Evolutionary conservation across 2,329 filamentous ascomycete species (phyloP).

Genomic region (Pyricularia grisea): DNA sequence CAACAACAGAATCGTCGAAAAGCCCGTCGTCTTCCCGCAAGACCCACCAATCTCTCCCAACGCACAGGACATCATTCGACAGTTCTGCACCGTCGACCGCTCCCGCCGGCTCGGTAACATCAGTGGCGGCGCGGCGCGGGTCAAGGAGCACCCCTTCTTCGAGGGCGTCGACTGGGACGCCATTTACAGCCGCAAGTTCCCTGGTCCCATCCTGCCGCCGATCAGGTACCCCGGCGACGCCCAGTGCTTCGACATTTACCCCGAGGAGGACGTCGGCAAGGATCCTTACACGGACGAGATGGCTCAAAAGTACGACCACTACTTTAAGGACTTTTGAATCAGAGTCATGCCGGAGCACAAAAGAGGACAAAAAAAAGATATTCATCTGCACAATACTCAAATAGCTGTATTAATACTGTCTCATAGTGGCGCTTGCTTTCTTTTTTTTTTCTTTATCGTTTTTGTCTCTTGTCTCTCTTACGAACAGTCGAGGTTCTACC

Average conservation of each 20-base stretch:
- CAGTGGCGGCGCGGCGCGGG: slow-evolving; percentile 59
- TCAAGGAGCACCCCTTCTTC: slow-evolving; percentile 74
- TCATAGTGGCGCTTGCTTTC: not conserved
- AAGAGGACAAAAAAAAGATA: not conserved
- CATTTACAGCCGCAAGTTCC: slow-evolving; percentile 51
- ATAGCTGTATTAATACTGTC: not conserved
- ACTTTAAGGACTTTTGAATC: slow-evolving; percentile 60
- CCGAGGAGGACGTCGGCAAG: slow-evolving; percentile 59
- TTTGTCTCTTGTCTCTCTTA: not conserved
- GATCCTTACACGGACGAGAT: slow-evolving; percentile 63
- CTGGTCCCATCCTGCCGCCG: slow-evolving; percentile 68
- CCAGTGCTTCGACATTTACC: slow-evolving; percentile 74
- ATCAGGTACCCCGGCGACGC: slow-evolving; percentile 65
- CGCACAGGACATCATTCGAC: slow-evolving; percentile 66
- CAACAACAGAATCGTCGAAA: slow-evolving; percentile 60
- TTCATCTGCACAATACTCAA: not conserved
- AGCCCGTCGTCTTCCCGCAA: slow-evolving; percentile 64
- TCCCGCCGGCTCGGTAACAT: slow-evolving; percentile 72
- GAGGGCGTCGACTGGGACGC: slow-evolving; percentile 64
- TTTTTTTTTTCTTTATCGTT: not conserved
- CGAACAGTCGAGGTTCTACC: not conserved
- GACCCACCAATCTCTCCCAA: slow-evolving; percentile 55
- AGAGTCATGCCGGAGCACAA: not conserved
- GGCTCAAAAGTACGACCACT: slow-evolving; percentile 57
- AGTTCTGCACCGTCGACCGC: slow-evolving; percentile 70